These are phyloP conservation scores for Cercospora zeina DNA, from an alignment of 2,329 filamentous ascomycete genomes.

Conservation along the genomic window DNA sequence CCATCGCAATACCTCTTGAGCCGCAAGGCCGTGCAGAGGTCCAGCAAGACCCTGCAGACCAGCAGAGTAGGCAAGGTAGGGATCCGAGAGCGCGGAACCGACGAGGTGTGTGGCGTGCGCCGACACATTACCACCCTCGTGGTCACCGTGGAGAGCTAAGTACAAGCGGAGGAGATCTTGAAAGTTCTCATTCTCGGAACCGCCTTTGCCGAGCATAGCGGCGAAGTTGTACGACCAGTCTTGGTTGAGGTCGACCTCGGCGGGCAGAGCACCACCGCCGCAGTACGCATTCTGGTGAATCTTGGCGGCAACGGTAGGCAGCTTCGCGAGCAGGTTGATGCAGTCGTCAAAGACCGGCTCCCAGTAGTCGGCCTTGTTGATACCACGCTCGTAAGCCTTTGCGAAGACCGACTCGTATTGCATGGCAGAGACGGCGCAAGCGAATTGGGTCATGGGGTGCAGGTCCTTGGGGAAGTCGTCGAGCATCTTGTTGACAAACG, in stretches of 20 bases:
- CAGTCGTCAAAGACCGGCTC: slow-evolving; percentile 95
- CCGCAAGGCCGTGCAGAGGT: slow-evolving; percentile 88
- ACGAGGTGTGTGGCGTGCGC: slow-evolving; percentile 94
- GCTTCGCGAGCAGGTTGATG: slow-evolving; percentile 90
- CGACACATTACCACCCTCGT: slow-evolving; percentile 97
- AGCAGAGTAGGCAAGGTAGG: slow-evolving; percentile 93
- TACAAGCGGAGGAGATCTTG: slow-evolving; percentile 93
- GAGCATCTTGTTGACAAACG: slow-evolving; percentile 82
- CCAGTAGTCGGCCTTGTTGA: slow-evolving; percentile 98
- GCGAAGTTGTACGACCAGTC: slow-evolving; percentile 99
- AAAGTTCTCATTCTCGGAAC: slow-evolving; percentile 86
- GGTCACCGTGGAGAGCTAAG: slow-evolving; percentile 93
- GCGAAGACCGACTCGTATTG: slow-evolving; percentile 95
- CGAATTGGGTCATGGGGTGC: slow-evolving; percentile 98
- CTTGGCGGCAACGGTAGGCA: slow-evolving; percentile 93
- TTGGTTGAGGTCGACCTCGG: slow-evolving; percentile 75
- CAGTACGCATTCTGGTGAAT: slow-evolving; percentile 93
- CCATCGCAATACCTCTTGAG: slow-evolving; percentile 96
- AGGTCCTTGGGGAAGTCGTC: slow-evolving; percentile 85
- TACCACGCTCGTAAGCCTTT: slow-evolving; percentile 83
- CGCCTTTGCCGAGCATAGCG: slow-evolving; percentile 87
- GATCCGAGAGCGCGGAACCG: slow-evolving; percentile 88
- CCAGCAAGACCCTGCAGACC: slow-evolving; percentile 93
- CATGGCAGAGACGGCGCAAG: slow-evolving; percentile 90
- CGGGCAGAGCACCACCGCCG: slow-evolving; percentile 70